phyloP scores from a whole-genome alignment of 345 rosid species.

The Populus euphratica region DNA sequence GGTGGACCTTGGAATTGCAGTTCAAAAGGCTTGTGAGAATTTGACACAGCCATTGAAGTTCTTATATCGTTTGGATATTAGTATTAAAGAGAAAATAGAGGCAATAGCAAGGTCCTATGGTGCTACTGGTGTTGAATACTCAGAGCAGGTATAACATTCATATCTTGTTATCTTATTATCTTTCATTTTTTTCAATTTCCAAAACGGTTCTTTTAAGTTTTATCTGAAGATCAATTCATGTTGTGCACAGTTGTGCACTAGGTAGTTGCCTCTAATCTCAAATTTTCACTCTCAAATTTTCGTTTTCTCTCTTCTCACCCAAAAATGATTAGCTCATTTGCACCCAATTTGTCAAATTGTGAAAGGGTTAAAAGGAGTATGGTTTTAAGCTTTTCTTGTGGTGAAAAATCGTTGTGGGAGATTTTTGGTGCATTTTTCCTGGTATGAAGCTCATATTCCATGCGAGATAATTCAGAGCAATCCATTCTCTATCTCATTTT shows the following conservation, averaged over 20 bases:
- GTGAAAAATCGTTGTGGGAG: not conserved
- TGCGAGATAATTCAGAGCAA: not conserved
- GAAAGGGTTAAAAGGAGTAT: not conserved
- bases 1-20: conserved; percentile 95
- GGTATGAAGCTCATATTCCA: no score
- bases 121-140: conserved; percentile 86
- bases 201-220: not conserved
- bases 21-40: conserved; percentile 81
- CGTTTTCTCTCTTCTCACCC: no score
- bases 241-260: no score
- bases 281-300: no score
- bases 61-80: conserved; percentile 70
- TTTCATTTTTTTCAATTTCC: not conserved
- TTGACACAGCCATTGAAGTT: conserved; percentile 64
- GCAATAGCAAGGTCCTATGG: conserved; percentile 93
- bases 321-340: no score
- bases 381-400: not conserved
- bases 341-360: no score
- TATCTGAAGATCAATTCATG: not conserved
- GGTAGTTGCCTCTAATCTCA: no score
- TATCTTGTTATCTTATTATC: not conserved
- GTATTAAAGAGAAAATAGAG: conserved; percentile 86
- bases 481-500: not conserved
- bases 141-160: conserved; percentile 66
- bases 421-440: not conserved